Conservation (phyloP, 352 stramenopile species). For the Globisporangium nodosum region DNA sequence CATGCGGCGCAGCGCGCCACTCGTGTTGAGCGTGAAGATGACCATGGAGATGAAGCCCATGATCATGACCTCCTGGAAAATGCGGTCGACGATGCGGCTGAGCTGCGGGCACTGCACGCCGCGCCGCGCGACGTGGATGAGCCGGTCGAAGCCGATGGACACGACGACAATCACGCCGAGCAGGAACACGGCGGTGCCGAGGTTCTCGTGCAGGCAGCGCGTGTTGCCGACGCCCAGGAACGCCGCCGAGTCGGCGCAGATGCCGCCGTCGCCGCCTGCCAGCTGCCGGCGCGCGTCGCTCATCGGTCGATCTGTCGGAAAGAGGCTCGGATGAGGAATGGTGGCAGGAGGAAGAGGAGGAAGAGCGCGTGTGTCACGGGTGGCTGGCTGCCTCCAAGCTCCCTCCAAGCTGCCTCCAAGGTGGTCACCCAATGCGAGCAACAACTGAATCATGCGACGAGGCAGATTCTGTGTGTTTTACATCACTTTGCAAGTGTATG, state of each 20-base stretch:
- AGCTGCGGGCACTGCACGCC: conserved; percentile 76
- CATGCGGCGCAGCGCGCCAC: conserved; percentile 45
- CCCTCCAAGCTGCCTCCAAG: too few species aligned
- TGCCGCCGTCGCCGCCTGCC: neutral
- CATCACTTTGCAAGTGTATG: too few species aligned
- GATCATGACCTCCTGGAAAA: conserved; percentile 88
- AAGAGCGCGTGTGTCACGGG: too few species aligned
- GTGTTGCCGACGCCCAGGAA: conserved; percentile 83
- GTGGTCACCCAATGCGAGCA: too few species aligned
- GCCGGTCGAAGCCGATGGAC: conserved; percentile 55
- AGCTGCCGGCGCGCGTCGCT: neutral
- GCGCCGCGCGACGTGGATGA: conserved; percentile 42
- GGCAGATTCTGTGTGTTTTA: too few species aligned
- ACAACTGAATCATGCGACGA: too few species aligned
- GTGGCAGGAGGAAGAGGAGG: too few species aligned
- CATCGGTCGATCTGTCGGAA: too few species aligned
- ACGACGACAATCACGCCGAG: conserved; percentile 71
- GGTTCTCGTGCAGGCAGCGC: conserved; percentile 66
- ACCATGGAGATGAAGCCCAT: conserved; percentile 86
- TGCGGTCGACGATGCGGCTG: conserved; percentile 74
- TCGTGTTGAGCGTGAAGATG: conserved; percentile 86
- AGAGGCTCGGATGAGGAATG: too few species aligned
- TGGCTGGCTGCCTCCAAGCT: too few species aligned
- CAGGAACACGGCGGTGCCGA: conserved; percentile 69
- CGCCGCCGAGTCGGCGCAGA: conserved; percentile 45